A percentile compares a stretch with the other conserved stretches of the same genome.
These are phyloP conservation scores for Pyrenophora tritici-repentis DNA, from an alignment of 2,329 filamentous ascomycete species.

Conservation along the genomic window DNA sequence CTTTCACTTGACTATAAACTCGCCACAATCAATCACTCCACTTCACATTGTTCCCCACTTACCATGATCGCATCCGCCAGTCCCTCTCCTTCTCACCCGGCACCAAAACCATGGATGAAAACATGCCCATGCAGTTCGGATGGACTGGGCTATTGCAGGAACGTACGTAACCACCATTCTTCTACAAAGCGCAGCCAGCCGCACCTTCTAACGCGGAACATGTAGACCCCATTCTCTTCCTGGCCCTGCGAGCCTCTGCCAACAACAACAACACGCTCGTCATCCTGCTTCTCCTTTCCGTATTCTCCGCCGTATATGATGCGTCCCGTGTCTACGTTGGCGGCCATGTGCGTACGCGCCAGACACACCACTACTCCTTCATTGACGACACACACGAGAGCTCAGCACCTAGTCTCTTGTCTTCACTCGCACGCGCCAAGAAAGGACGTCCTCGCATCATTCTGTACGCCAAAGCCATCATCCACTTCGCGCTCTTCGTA, in stretches of 20 bases:
- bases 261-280: conserved; percentile 3
- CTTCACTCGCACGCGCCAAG: background rate
- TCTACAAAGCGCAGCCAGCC: background rate
- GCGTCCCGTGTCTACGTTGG: background rate
- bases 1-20: background rate
- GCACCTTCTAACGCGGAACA: background rate
- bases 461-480: background rate
- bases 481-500: background rate
- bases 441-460: background rate
- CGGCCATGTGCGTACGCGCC: background rate
- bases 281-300: conserved; percentile 2
- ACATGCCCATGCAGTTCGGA: background rate
- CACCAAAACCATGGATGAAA: background rate
- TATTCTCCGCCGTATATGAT: conserved; percentile 1
- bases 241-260: background rate
- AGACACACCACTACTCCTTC: background rate
- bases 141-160: conserved; percentile 8
- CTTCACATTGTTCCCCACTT: background rate
- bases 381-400: background rate
- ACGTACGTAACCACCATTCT: background rate
- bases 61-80: background rate
- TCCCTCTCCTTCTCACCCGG: background rate
- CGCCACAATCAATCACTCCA: background rate
- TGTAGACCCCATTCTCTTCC: conserved; percentile 5
- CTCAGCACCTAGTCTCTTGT: background rate